Evolutionary conservation across 2,329 filamentous ascomycete genomes (phyloP), one percentile per base, ranked within the genome.

Genomic region (Calycina herbarum): DNA sequence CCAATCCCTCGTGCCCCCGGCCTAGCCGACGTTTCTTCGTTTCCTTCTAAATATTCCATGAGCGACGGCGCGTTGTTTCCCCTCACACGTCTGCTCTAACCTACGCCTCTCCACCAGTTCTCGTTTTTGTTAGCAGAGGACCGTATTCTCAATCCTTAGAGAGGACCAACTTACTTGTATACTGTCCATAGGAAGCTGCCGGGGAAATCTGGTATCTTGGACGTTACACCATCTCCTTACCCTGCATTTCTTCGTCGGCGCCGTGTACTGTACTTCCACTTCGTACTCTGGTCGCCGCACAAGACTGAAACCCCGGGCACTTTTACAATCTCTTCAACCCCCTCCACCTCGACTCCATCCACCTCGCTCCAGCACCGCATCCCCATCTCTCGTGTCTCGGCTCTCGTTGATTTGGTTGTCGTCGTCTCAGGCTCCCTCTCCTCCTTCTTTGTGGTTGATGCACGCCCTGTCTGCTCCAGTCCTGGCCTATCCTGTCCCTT

Each of bases 1-100:
- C 45, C 45, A 27, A 51, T 24, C 45, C 45, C 17, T 48, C 45
- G 45, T 48, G 45, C 45, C 45, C 29, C n/a, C 17, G 42, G n/a
- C 6, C 6, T 2, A 20, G 40, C 35, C n/a, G 45, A 20, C 20
- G 20, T 51, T 51, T 51, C 45, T 51, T 48, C 42, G 5, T 51
- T 51, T 51, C n/a, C 45, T 51, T 51, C 45, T 24, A 51, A 51
- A 51, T 8, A 51, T 51, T 51, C 45, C 45, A 51, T 24, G 45
- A 51, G 45, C 45, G n/a, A 27, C n/a, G 45, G n/a, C 45, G 45
- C n/a, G 6, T 51, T 51, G 35, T 11, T 51, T 24, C 20, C 20
- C 45, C 45, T 13, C 45, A 24, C 42, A n/a, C 15, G 15, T 17
- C 5, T 5, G 17, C 20, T 5, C 29, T 5, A 31, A 31, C 29